Evolutionary conservation across 106 monocot genomes (phyloP), one percentile per base, ranked within the genome.

Genomic region (Platanthera guangdongensis): DNA sequence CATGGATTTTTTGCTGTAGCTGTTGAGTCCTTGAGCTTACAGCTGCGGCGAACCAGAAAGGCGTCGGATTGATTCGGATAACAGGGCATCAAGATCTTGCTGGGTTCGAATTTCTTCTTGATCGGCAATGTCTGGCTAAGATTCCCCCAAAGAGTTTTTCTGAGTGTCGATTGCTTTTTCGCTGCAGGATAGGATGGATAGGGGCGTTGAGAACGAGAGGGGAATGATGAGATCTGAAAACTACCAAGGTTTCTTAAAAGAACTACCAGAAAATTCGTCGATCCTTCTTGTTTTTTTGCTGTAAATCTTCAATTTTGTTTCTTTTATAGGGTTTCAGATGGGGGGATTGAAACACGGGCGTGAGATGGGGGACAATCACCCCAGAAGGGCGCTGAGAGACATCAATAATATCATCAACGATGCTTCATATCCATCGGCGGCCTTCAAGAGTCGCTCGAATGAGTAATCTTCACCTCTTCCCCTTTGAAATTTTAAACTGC

Each of bases 311-410:
- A 18, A 49, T 47, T 71, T 47, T 71, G 21, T 51, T 51, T 72
- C 72, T 50, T 72, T 18, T 18, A 51, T 14, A 72, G 72, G 72
- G 10, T 50, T 51, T 51, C 21, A 15, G 2, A 51, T 72, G 51
- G 72, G 19, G 72, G 72, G 72, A 50, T 32, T 22, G 51, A 72
- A 72, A n/a, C 21, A 9, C 12, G 21, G 72, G 14, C 21, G 45
- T 19, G 88, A 81, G 22, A 78, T 78, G 72, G 88, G 76, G 74
- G 76, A 85, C 76, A 72, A 50, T 46, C 12, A 51, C 72, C 50
- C 51, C 51, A 90, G 96, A 48, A 80, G 88, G 77, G 89, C 96
- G 0, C 67, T 96, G 83, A 83, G 85, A 72, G 93, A 96, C 22
- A 91, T 96, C 47, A 83, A 64, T 75, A 95, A 95, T 80, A 49